Percentiles rank a stretch among this genome's conserved stretches.
phyloP scores from a whole-genome alignment of 371 early-diverging fungal genomes.

The Mortierella sp. region DNA sequence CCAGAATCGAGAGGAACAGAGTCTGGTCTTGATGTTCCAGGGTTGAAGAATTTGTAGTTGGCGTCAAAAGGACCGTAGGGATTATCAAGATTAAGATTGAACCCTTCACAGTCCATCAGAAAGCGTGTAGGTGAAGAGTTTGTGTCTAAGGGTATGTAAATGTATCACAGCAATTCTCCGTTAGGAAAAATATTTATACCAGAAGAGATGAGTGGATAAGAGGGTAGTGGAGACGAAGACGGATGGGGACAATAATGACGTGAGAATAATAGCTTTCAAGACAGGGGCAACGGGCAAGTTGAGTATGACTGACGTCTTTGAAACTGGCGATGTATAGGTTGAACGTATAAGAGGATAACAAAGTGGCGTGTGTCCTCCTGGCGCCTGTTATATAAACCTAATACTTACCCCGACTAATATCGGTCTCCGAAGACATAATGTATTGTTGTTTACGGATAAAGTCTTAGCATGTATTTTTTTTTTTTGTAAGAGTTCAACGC shows the following conservation, averaged over 20 bases:
- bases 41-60: conserved; percentile 46
- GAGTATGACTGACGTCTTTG: no score
- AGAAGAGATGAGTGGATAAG: background rate
- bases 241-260: no score
- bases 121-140: conserved; percentile 59
- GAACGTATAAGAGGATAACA: background rate
- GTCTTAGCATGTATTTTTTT: no score
- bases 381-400: no score
- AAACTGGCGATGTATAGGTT: background rate
- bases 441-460: no score
- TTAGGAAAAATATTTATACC: background rate
- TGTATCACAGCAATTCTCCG: background rate
- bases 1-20: conserved; percentile 10
- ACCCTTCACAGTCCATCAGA: conserved; percentile 50
- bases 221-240: background rate
- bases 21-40: conserved; percentile 25
- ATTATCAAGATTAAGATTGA: conserved; percentile 46
- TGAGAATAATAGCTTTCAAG: no score
- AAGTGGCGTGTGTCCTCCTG: no score
- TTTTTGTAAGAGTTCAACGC: no score
- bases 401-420: conserved; percentile 37
- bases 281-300: no score
- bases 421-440: conserved; percentile 35
- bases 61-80: conserved; percentile 59
- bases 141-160: conserved; percentile 11